Conservation (phyloP, 768 basidiomycete species). For the Serendipita sp. region DNA sequence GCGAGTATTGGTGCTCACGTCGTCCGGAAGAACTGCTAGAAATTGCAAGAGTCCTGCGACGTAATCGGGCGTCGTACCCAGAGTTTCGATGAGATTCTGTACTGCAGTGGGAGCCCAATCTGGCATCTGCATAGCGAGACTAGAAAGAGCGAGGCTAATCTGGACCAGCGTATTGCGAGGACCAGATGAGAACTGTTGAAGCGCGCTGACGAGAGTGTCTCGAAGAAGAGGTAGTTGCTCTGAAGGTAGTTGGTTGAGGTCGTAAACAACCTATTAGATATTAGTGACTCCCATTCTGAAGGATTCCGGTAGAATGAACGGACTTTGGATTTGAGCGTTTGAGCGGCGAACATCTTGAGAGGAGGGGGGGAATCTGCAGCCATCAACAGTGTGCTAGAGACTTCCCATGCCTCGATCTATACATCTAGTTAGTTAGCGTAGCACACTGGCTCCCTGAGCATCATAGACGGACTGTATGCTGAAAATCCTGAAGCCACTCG, state of each 20-base stretch:
- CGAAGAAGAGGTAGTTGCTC: slow-evolving; percentile 61
- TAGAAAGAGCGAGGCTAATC: slow-evolving; percentile 76
- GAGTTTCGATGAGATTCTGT: slow-evolving; percentile 61
- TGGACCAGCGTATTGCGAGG: slow-evolving; percentile 77
- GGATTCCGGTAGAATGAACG: slow-evolving; percentile 14
- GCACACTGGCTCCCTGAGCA: slow-evolving; percentile 20
- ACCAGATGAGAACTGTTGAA: slow-evolving; percentile 51
- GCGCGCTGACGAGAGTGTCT: slow-evolving; percentile 67
- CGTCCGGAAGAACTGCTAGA: slow-evolving; percentile 80
- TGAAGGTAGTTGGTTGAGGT: slow-evolving; percentile 72
- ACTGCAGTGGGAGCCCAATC: slow-evolving; percentile 64
- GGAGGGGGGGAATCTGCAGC: slow-evolving; percentile 58
- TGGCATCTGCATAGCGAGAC: slow-evolving; percentile 77
- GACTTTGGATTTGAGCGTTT: slow-evolving; percentile 91
- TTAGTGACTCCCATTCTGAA: slow-evolving; percentile 11
- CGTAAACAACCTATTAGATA: slow-evolving; percentile 69
- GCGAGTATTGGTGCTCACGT: slow-evolving; percentile 63
- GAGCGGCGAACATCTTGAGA: slow-evolving; percentile 86
- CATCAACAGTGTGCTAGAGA: slow-evolving; percentile 80
- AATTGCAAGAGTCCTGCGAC: slow-evolving; percentile 81
- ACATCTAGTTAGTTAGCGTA: slow-evolving; percentile 35
- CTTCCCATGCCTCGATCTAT: slow-evolving; percentile 93
- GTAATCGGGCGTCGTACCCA: slow-evolving; percentile 68
- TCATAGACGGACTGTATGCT: slow-evolving; percentile 91
- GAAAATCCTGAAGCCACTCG: slow-evolving; percentile 93